Evolutionary conservation across 2,329 filamentous ascomycete species (phyloP), one percentile per base, ranked within the genome.

Genomic region (Monosporascus ibericus): DNA sequence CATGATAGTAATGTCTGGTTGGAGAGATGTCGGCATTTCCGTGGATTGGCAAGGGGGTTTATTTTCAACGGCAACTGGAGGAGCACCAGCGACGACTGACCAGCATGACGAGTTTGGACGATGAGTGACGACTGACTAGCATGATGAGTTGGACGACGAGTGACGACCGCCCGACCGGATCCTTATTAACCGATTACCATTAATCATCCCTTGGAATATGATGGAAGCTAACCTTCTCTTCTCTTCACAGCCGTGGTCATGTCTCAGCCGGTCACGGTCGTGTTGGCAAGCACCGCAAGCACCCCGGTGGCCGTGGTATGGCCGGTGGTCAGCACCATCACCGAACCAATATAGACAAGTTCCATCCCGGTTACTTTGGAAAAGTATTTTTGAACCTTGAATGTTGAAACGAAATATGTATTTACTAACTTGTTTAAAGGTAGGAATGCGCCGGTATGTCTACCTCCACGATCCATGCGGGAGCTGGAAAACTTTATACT

Each of bases 251-350:
- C 82, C 91, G 92, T 82, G 92, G 92, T 78, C 90, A 99, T 81
- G 94, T 99, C 75, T 95, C 89, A 72, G 90, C 91, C 84, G 94
- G 94, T 84, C 86, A 97, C 78, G 92, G 94, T 82, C 92, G 92
- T 85, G 78, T 97, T 74, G 94, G 94, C 76, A 97, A 97, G 88
- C 92, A 96, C 88, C 84, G 94, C 74, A 97, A 99, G 87, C 84
- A 87, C 67, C 84, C 82, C 66, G 84, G 84, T 85, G 84, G 84
- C 83, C 81, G 89, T 89, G 84, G 84, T 86, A 81, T 87, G 79
- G 94, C 94, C 75, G 92, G 94, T 95, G 92, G 92, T 85, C 90
- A 96, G 81, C 94, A 99, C 83, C 94, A 99, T 81, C 90, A 95
- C 86, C 79, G 90, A 66, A 95, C 90, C 72, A 95, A 95, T 81